Conservation (phyloP, 2,329 filamentous ascomycete genomes). For the Septoria petroselini region DNA sequence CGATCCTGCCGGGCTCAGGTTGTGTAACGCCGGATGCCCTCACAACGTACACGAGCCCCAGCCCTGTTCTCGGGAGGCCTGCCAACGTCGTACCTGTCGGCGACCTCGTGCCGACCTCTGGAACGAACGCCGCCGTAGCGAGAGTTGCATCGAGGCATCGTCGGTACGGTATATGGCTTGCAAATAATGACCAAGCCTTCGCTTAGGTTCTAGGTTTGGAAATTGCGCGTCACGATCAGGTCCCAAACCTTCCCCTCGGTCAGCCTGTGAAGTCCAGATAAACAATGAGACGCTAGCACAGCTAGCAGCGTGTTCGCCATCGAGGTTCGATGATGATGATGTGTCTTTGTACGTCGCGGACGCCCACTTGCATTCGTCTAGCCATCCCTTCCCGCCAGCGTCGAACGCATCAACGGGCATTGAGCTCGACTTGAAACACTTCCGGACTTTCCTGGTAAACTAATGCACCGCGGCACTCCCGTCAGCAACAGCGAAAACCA, state of each 20-base stretch:
- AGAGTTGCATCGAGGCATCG: neutral
- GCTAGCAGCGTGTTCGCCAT: no score
- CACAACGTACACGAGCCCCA: neutral
- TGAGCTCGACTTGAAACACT: no score
- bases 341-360: no score
- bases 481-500: neutral
- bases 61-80: neutral
- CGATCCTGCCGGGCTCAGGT: neutral
- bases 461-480: no score
- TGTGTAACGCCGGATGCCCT: neutral
- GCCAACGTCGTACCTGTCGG: neutral
- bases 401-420: no score
- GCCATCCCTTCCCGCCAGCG: no score
- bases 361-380: no score
- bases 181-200: neutral
- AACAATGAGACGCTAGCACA: no score
- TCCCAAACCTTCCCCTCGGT: neutral
- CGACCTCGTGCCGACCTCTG: slow-evolving; percentile 8
- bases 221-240: neutral
- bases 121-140: slow-evolving; percentile 3
- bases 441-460: no score
- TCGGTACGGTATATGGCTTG: neutral
- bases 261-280: neutral
- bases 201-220: neutral
- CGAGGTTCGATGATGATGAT: no score